Evolutionary conservation across 2,329 filamentous ascomycete species (phyloP).

Genomic region (Aspergillus sp.): DNA sequence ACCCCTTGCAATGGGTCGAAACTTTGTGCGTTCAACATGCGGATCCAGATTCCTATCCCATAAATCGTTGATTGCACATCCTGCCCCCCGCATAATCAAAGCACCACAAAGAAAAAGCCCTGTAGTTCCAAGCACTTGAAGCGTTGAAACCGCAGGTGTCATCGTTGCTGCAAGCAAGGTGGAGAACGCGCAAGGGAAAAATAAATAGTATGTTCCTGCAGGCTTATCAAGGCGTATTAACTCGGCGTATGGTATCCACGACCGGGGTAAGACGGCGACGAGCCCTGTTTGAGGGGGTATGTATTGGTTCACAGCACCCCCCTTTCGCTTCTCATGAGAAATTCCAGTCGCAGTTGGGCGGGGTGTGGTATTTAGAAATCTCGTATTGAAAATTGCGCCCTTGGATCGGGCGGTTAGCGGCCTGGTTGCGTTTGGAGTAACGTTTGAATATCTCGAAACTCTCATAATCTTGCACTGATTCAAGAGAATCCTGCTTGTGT

Average conservation of each 20-base stretch:
- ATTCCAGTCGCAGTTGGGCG: not conserved
- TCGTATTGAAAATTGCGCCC: not conserved
- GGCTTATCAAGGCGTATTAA: constrained; percentile 55
- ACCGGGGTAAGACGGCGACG: constrained; percentile 46
- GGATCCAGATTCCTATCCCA: constrained; percentile 57
- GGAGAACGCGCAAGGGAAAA: constrained; percentile 53
- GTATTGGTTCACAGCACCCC: constrained; percentile 36
- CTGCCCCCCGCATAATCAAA: constrained; percentile 51
- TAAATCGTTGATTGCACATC: constrained; percentile 58
- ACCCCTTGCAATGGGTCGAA: constrained; percentile 54
- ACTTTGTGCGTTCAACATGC: constrained; percentile 51
- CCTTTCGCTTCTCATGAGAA: not conserved
- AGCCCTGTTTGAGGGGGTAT: constrained; percentile 48
- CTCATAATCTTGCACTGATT: not conserved
- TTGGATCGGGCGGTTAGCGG: not conserved
- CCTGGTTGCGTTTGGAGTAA: not conserved
- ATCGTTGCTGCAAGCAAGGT: constrained; percentile 46
- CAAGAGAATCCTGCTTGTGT: not conserved
- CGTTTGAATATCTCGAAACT: not conserved
- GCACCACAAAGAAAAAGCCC: constrained; percentile 45
- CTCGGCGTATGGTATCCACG: constrained; percentile 57
- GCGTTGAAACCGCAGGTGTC: constrained; percentile 29
- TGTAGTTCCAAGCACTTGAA: constrained; percentile 39
- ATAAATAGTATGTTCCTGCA: constrained; percentile 54
- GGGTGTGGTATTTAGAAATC: not conserved